phyloP scores from a whole-genome alignment of 768 basidiomycete genomes.

The Hemileccinum rubropunctum region DNA sequence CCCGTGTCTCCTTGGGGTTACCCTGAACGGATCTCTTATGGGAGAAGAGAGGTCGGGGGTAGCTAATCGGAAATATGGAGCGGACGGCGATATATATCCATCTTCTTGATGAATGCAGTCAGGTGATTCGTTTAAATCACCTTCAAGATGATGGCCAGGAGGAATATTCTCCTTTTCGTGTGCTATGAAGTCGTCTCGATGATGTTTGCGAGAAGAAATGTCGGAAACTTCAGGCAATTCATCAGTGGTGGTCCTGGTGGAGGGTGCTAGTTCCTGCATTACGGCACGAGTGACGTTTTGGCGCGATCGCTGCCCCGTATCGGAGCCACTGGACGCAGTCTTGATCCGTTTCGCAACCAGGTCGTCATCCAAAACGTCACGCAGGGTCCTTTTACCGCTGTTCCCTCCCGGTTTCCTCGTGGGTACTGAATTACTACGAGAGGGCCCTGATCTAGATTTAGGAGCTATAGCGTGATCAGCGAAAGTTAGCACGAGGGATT shows the following conservation, averaged over 20 bases:
- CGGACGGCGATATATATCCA: conserved; percentile 75
- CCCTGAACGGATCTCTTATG: conserved; percentile 31
- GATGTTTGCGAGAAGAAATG: conserved; percentile 13
- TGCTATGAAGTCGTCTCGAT: conserved; percentile 46
- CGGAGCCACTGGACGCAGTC: conserved; percentile 15
- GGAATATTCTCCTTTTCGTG: conserved; percentile 39
- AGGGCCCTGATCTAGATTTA: conserved; percentile 23
- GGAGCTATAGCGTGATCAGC: conserved; percentile 30
- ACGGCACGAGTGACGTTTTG: conserved; percentile 13
- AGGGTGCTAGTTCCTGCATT: conserved; percentile 6
- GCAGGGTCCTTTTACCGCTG: conserved; percentile 75
- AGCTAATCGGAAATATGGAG: conserved; percentile 45
- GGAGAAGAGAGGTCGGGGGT: conserved; percentile 72
- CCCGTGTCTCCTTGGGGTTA: conserved; percentile 7
- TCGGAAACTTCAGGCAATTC: conserved; percentile 32
- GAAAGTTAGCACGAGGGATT: conserved; percentile 37
- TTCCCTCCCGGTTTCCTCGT: conserved; percentile 45
- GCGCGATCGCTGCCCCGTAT: conserved; percentile 30
- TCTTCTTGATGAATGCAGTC: conserved; percentile 69
- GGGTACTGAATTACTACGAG: conserved; percentile 30
- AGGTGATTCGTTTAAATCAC: conserved; percentile 37
- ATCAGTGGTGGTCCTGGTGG: conserved; percentile 6
- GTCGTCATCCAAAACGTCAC: conserved; percentile 69
- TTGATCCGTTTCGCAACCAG: conserved; percentile 50
- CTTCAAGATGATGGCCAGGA: conserved; percentile 37